Percentiles rank a stretch among this genome's conserved stretches.
Evolutionary conservation across 1,284 basidiomycete species (phyloP).

Genomic region (Microstroma glucosiphilum): DNA sequence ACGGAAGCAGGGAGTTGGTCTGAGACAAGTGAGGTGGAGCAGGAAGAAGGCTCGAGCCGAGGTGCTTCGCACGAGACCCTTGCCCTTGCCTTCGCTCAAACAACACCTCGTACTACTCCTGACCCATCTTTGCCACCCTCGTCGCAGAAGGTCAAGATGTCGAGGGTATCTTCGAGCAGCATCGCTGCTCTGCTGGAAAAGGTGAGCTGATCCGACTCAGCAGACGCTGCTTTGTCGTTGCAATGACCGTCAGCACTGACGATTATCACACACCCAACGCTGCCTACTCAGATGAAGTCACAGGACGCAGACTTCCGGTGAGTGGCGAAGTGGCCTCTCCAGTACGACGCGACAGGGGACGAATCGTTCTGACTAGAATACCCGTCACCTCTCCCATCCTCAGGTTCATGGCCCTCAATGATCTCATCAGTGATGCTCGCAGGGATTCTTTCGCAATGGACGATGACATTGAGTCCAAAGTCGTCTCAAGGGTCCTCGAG

Average conservation of each 20-base stretch:
- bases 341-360: no score
- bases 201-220: conserved; percentile 12
- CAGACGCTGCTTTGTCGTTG: no score
- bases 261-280: not conserved
- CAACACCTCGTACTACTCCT: no score
- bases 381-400: not conserved
- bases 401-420: conserved; percentile 47
- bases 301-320: conserved; percentile 42
- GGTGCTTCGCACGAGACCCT: no score
- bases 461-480: conserved; percentile 61
- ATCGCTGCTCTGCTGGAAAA: conserved; percentile 39
- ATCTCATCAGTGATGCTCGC: conserved; percentile 27
- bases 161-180: conserved; percentile 24
- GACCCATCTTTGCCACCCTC: no score
- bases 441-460: conserved; percentile 22
- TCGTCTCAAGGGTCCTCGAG: conserved; percentile 70
- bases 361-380: not conserved
- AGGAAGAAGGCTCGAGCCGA: no score
- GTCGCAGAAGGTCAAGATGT: conserved; percentile 17
- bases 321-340: not conserved
- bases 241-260: not conserved
- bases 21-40: no score
- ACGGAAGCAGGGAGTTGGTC: no score
- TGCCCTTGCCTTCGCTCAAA: no score
- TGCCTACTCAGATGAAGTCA: conserved; percentile 33